Evolutionary conservation across 1,284 basidiomycete genomes (phyloP), one percentile per base, ranked within the genome.

Genomic region (Phenoliferia sp.): DNA sequence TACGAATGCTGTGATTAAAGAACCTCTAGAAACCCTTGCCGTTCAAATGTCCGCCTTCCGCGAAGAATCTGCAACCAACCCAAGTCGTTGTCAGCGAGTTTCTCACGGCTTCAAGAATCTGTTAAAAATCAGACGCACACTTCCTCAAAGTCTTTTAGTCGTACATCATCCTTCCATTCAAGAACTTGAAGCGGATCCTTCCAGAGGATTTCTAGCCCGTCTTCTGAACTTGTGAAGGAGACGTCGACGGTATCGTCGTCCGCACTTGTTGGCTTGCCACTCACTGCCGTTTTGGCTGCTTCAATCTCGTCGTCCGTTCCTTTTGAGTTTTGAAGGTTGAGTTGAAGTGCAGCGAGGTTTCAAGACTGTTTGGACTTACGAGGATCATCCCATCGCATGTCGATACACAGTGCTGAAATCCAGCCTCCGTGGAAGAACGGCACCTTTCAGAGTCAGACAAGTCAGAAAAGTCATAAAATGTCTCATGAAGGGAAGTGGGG

Each of bases 401-500:
- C 60, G 61, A 69, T 66, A 33, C 67, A 69, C 3, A 69, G 32
- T 3, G 65, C 69, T 5, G 50, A 59, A 10, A 59, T 52, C 59
- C 59, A 56, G 0, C 67, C 69, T 12, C 69, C 67, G 28, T 71
- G 67, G 52, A 71, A 71, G 35, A 64, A 65, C 17, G 70, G 62
- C 31, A n/a, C n/a, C n/a, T n/a, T n/a, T n/a, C n/a, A n/a, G n/a
- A n/a, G n/a, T n/a, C n/a, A n/a, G n/a, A n/a, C n/a, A n/a, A n/a
- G n/a, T n/a, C n/a, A n/a, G n/a, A n/a, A n/a, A n/a, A n/a, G n/a
- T n/a, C n/a, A n/a, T n/a, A n/a, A n/a, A n/a, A n/a, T n/a, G n/a
- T n/a, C n/a, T n/a, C n/a, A n/a, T n/a, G n/a, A n/a, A n/a, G n/a
- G n/a, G n/a, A n/a, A n/a, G n/a, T n/a, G n/a, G n/a, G n/a, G n/a